Evolutionary conservation across 768 basidiomycete genomes (phyloP).

Genomic region (Melanogaster broomeanus): DNA sequence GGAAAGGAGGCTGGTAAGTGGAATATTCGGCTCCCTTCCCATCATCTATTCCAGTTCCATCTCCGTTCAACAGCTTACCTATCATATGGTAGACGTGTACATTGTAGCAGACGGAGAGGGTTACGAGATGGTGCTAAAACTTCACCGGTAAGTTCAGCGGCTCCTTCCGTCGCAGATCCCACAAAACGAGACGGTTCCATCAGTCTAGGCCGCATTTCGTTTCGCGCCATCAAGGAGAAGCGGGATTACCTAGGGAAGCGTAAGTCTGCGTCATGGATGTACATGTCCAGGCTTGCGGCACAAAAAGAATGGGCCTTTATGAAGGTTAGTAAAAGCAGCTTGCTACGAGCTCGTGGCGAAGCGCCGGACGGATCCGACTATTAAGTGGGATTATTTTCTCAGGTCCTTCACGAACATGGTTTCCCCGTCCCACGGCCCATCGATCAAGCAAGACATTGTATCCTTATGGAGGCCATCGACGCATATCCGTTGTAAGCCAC

Average conservation of each 20-base stretch:
- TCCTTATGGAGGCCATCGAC: constrained; percentile 96
- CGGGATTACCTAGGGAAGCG: constrained; percentile 95
- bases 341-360: background rate
- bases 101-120: constrained; percentile 86
- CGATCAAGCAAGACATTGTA: constrained; percentile 92
- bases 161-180: background rate
- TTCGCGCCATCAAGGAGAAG: constrained; percentile 95
- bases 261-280: constrained; percentile 98
- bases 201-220: constrained; percentile 96
- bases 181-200: constrained; percentile 2
- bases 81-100: constrained; percentile 62
- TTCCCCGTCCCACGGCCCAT: constrained; percentile 94
- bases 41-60: background rate
- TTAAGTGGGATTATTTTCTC: background rate
- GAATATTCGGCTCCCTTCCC: background rate
- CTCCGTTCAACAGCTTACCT: constrained; percentile 4
- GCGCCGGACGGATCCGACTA: background rate
- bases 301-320: constrained; percentile 99
- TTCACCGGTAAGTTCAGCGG: constrained; percentile 81
- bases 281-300: constrained; percentile 94
- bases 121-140: constrained; percentile 85
- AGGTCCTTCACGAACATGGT: constrained; percentile 89
- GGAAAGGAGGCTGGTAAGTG: constrained; percentile 92
- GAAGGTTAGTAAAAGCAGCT: constrained; percentile 59
- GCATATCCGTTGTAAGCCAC: constrained; percentile 84